phyloP scores from a whole-genome alignment of 768 basidiomycete genomes.

The Tulasnella sp. region DNA sequence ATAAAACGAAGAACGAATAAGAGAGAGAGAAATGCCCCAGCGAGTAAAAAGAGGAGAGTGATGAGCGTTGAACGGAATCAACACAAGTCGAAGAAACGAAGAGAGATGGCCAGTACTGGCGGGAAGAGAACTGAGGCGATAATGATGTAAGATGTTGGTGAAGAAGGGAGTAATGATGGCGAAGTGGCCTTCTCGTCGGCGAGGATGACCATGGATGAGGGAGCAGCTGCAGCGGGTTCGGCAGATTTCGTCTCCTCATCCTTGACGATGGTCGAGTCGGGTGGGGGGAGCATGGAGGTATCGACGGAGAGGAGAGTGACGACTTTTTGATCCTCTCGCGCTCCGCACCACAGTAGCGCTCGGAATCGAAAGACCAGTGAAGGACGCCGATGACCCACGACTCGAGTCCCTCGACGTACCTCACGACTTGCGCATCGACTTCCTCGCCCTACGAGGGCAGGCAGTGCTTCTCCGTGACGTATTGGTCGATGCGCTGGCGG shows the following conservation, averaged over 20 bases:
- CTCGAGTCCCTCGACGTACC: conserved; percentile 55
- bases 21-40: no score
- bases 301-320: conserved; percentile 44
- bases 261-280: conserved; percentile 6
- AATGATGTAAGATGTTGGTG: neutral
- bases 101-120: neutral
- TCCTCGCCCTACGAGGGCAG: conserved; percentile 65
- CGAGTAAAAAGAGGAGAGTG: neutral
- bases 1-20: neutral
- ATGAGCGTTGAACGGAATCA: neutral
- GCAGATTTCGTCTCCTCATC: neutral
- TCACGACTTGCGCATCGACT: conserved; percentile 53
- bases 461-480: conserved; percentile 42
- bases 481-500: conserved; percentile 46
- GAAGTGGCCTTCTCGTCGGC: neutral
- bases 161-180: neutral
- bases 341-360: conserved; percentile 57
- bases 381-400: conserved; percentile 66
- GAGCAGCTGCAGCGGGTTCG: neutral
- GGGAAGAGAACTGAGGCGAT: neutral
- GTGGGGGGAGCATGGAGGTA: conserved; percentile 6
- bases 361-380: conserved; percentile 64
- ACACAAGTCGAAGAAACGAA: neutral
- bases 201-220: neutral
- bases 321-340: conserved; percentile 50